A percentile compares a stretch with the other conserved stretches of the same genome.
phyloP scores from a whole-genome alignment of 176 grass and related monocot species.

The Eragrostis nindensis region DNA sequence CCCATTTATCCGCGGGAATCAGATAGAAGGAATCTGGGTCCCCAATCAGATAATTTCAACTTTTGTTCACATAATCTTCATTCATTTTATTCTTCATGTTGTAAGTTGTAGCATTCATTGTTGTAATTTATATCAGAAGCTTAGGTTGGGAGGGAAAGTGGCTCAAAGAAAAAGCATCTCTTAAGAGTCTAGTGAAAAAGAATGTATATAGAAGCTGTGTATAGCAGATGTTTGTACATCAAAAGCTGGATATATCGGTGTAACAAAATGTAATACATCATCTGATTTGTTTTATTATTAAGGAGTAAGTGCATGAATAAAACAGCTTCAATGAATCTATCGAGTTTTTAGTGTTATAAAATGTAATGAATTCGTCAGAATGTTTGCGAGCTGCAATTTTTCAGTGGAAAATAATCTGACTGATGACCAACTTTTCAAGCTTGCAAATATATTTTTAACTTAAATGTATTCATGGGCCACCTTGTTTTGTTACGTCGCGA shows the following conservation, averaged over 20 bases:
- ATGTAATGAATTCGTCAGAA: background rate
- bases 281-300: conserved; percentile 10
- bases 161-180: background rate
- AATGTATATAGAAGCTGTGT: conserved; percentile 40
- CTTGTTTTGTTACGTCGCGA: too few species aligned
- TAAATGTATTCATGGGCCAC: too few species aligned
- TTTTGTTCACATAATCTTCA: conserved; percentile 12
- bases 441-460: too few species aligned
- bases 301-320: background rate
- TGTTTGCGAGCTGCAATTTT: background rate
- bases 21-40: conserved; percentile 17
- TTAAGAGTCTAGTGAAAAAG: conserved; percentile 10
- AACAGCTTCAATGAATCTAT: conserved; percentile 4
- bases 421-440: too few species aligned
- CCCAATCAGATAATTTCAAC: background rate
- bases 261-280: conserved; percentile 32
- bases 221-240: background rate
- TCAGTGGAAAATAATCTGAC: too few species aligned
- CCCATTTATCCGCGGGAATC: conserved; percentile 14
- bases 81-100: conserved; percentile 34
- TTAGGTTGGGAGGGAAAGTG: conserved; percentile 8
- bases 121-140: conserved; percentile 18
- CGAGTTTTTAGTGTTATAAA: background rate
- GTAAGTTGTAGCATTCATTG: conserved; percentile 33
- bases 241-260: background rate